These are phyloP conservation scores for Talaromyces borbonicus DNA, from an alignment of 495 filamentous ascomycete genomes.

Conservation along the genomic window DNA sequence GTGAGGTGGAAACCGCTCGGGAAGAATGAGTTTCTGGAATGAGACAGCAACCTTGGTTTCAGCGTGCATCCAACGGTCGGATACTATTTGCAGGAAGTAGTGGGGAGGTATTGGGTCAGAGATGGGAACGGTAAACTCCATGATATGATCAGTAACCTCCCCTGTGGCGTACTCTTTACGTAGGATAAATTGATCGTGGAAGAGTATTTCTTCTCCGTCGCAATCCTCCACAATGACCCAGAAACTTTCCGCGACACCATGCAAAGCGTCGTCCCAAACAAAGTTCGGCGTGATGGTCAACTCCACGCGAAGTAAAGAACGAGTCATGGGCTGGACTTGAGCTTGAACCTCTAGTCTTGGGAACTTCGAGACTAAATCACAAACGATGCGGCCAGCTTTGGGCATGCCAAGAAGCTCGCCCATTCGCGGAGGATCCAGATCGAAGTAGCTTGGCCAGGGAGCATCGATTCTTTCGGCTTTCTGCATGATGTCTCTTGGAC, in stretches of 20 bases:
- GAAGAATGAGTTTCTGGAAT: slow-evolving; percentile 88
- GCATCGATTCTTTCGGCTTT: slow-evolving; percentile 94
- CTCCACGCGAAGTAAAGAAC: slow-evolving; percentile 92
- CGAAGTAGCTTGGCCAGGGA: slow-evolving; percentile 87
- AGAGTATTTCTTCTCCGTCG: slow-evolving; percentile 92
- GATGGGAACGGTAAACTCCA: slow-evolving; percentile 95
- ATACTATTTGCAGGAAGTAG: slow-evolving; percentile 91
- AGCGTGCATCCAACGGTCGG: slow-evolving; percentile 96
- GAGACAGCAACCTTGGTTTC: slow-evolving; percentile 89
- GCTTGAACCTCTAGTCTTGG: slow-evolving; percentile 86
- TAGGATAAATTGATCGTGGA: slow-evolving; percentile 89
- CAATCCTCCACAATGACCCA: slow-evolving; percentile 98
- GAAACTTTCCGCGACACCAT: slow-evolving; percentile 82
- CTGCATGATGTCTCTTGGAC: slow-evolving; percentile 73
- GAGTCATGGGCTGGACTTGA: slow-evolving; percentile 86
- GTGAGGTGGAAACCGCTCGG: slow-evolving; percentile 91
- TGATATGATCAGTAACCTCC: slow-evolving; percentile 84
- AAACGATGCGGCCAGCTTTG: slow-evolving; percentile 79
- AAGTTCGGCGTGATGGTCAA: slow-evolving; percentile 92
- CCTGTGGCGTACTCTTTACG: slow-evolving; percentile 73
- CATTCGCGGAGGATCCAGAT: slow-evolving; percentile 94
- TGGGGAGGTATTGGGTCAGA: slow-evolving; percentile 97
- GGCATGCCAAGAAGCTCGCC: slow-evolving; percentile 88
- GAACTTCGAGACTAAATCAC: slow-evolving; percentile 81
- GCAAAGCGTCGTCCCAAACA: slow-evolving; percentile 85